phyloP scores from a whole-genome alignment of 2,329 filamentous ascomycete genomes.

The Botrytis deweyae region DNA sequence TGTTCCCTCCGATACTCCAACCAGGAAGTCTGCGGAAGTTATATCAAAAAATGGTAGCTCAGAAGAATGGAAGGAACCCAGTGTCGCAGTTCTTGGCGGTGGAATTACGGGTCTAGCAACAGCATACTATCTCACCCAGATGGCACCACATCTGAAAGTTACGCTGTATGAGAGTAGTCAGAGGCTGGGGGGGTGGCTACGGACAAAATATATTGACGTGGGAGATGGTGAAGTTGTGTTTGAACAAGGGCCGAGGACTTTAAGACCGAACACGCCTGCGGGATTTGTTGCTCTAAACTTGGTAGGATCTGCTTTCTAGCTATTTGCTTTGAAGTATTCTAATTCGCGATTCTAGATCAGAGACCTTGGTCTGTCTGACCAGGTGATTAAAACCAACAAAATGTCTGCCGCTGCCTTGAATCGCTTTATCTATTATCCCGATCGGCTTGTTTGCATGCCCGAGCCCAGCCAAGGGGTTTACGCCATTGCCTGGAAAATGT shows the following conservation, averaged over 20 bases:
- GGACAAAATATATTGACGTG: slow-evolving; percentile 62
- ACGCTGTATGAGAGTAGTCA: slow-evolving; percentile 75
- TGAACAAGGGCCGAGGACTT: slow-evolving; percentile 73
- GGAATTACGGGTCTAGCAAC: slow-evolving; percentile 80
- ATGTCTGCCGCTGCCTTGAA: slow-evolving; percentile 54
- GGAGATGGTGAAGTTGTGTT: slow-evolving; percentile 66
- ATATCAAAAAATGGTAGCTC: neutral
- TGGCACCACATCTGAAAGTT: slow-evolving; percentile 67
- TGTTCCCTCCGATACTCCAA: neutral
- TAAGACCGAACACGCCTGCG: slow-evolving; percentile 32
- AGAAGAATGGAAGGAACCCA: slow-evolving; percentile 10
- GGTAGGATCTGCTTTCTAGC: slow-evolving; percentile 22
- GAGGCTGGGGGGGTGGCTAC: slow-evolving; percentile 80
- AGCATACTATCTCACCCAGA: slow-evolving; percentile 72
- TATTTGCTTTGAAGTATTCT: slow-evolving; percentile 24
- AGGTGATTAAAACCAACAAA: slow-evolving; percentile 55
- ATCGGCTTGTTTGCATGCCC: slow-evolving; percentile 70
- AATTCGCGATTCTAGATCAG: slow-evolving; percentile 48
- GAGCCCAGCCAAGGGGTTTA: slow-evolving; percentile 42
- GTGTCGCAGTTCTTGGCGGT: slow-evolving; percentile 70
- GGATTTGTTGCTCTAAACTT: slow-evolving; percentile 33
- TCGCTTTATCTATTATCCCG: slow-evolving; percentile 86
- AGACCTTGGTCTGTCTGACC: slow-evolving; percentile 54
- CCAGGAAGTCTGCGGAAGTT: neutral
- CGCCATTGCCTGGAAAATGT: slow-evolving; percentile 40